These are phyloP conservation scores for Debaryomyces tyrocola DNA, from an alignment of 805 yeast genomes.

Conservation along the genomic window DNA sequence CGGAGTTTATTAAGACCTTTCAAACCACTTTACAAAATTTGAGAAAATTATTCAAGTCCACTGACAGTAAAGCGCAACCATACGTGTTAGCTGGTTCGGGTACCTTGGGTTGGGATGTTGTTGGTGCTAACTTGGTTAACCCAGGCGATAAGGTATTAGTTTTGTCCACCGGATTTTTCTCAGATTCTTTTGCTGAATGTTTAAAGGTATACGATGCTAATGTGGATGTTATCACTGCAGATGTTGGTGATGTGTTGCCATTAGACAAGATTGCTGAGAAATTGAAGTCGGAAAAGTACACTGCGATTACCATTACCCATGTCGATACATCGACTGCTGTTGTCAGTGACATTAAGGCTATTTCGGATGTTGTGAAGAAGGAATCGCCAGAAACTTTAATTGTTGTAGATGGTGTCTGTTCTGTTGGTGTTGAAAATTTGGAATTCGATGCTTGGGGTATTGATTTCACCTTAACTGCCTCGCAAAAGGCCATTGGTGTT, in stretches of 20 bases:
- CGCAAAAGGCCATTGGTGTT: conserved; percentile 93
- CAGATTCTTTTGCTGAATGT: conserved; percentile 78
- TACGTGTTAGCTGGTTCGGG: conserved; percentile 88
- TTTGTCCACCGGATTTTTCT: conserved; percentile 86
- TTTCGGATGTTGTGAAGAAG: conserved; percentile 60
- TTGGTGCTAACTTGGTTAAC: conserved; percentile 69
- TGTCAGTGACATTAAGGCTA: conserved; percentile 63
- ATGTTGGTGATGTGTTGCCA: conserved; percentile 71
- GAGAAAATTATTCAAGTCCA: conserved; percentile 72
- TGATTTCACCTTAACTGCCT: conserved; percentile 86
- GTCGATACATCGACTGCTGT: conserved; percentile 98
- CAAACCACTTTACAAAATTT: conserved; percentile 65
- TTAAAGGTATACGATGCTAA: conserved; percentile 70
- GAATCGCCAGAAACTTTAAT: conserved; percentile 78
- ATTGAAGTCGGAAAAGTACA: conserved; percentile 53
- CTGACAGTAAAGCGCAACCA: conserved; percentile 66
- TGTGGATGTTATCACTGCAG: conserved; percentile 72
- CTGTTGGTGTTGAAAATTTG: conserved; percentile 84
- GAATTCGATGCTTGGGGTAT: conserved; percentile 88
- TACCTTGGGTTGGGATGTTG: conserved; percentile 92
- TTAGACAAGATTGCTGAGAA: conserved; percentile 54
- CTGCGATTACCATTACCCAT: conserved; percentile 82
- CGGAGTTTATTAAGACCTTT: conserved; percentile 76
- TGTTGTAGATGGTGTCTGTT: conserved; percentile 93
- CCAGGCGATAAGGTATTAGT: conserved; percentile 74